A percentile compares a stretch with the other conserved stretches of the same genome.
phyloP scores from a whole-genome alignment of 352 stramenopile species.

The Phytophthora lateralis region DNA sequence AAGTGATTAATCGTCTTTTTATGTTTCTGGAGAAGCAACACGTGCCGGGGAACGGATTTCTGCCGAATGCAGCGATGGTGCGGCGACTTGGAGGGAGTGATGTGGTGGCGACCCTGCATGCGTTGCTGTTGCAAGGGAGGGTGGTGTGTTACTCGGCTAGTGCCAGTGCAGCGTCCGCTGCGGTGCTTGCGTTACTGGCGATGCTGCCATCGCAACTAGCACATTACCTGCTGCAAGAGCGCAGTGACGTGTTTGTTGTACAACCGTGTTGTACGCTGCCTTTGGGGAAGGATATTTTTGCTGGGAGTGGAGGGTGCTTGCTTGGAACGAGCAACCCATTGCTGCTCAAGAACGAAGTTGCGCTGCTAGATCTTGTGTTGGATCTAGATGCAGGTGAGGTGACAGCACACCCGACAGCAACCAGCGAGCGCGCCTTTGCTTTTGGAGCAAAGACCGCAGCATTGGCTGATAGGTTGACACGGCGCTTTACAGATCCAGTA shows the following conservation, averaged over 20 bases:
- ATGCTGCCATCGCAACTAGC: slow-evolving; percentile 54
- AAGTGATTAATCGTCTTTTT: slow-evolving; percentile 38
- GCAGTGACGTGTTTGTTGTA: slow-evolving; percentile 39
- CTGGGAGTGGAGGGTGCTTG: slow-evolving; percentile 46
- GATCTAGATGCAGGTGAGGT: slow-evolving; percentile 64
- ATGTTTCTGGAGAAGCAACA: slow-evolving; percentile 50
- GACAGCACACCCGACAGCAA: slow-evolving; percentile 54
- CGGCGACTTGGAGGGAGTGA: slow-evolving; percentile 55
- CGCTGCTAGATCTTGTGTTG: slow-evolving; percentile 61
- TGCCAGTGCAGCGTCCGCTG: slow-evolving; percentile 53
- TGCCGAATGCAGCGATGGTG: slow-evolving; percentile 58
- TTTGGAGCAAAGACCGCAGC: slow-evolving; percentile 50
- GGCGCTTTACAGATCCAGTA: slow-evolving; percentile 24
- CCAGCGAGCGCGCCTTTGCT: slow-evolving; percentile 54
- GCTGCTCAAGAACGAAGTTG: slow-evolving; percentile 53
- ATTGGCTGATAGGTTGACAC: slow-evolving; percentile 31
- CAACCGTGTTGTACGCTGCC: slow-evolving; percentile 52
- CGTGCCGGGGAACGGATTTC: slow-evolving; percentile 36
- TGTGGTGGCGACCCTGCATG: slow-evolving; percentile 67
- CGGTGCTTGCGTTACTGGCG: slow-evolving; percentile 56
- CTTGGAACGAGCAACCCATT: slow-evolving; percentile 60
- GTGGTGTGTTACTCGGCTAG: slow-evolving; percentile 79
- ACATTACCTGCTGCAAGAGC: slow-evolving; percentile 25
- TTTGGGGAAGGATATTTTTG: slow-evolving; percentile 39
- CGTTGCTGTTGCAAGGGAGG: slow-evolving; percentile 76